A percentile compares a stretch with the other conserved stretches of the same genome.
Evolutionary conservation across 768 basidiomycete genomes (phyloP).

Genomic region (Kwoniella pini): DNA sequence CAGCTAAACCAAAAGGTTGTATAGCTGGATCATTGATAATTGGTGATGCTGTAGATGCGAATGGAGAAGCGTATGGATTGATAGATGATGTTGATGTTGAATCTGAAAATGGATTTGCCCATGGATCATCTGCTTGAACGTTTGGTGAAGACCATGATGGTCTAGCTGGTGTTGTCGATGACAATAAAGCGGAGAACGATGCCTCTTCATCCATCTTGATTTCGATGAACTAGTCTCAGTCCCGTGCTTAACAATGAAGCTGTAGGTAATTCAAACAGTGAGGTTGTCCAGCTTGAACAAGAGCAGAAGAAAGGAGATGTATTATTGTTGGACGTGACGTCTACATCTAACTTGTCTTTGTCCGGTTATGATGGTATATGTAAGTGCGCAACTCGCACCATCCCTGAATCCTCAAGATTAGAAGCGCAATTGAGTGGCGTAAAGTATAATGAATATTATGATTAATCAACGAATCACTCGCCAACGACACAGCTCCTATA

Average conservation of each 20-base stretch:
- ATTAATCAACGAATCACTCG: too few species aligned
- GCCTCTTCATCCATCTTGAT: slow-evolving; percentile 44
- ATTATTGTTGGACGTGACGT: too few species aligned
- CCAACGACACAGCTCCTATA: too few species aligned
- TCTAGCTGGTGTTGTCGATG: slow-evolving; percentile 27
- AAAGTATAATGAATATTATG: too few species aligned
- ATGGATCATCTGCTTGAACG: slow-evolving; percentile 36
- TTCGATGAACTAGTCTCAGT: background rate
- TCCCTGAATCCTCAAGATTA: too few species aligned
- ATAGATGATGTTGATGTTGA: slow-evolving; percentile 5
- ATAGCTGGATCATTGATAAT: background rate
- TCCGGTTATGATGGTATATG: too few species aligned
- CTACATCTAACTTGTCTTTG: too few species aligned
- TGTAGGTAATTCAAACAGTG: too few species aligned
- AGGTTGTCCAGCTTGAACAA: background rate
- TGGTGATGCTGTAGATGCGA: background rate
- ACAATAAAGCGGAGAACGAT: slow-evolving; percentile 42
- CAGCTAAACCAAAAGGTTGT: slow-evolving; percentile 3
- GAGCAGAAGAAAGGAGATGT: background rate
- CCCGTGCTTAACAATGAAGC: too few species aligned
- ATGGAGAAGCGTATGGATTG: slow-evolving; percentile 7
- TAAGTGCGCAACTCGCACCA: too few species aligned
- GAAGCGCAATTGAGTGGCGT: too few species aligned
- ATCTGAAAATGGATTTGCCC: slow-evolving; percentile 51
- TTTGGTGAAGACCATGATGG: slow-evolving; percentile 23